A percentile compares a stretch with the other conserved stretches of the same genome.
Conservation (phyloP, 2,329 filamentous ascomycete genomes). For the Cladosporium sp. region DNA sequence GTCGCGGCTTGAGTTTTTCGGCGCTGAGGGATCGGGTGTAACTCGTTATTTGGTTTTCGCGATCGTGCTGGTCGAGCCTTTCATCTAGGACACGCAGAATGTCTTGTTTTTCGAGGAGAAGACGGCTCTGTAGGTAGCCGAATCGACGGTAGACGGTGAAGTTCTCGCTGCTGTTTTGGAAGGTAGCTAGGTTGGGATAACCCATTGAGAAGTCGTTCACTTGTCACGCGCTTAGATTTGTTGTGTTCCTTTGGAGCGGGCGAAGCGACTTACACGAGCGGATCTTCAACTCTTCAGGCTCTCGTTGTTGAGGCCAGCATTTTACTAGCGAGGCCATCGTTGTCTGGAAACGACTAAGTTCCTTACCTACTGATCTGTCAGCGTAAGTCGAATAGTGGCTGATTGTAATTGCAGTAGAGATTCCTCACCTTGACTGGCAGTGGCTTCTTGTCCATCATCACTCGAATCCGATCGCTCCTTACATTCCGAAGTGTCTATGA, state of each 20-base stretch:
- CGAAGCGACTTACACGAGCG: neutral
- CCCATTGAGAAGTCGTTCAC: conserved; percentile 19
- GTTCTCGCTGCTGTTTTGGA: conserved; percentile 36
- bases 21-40: conserved; percentile 15
- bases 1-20: neutral
- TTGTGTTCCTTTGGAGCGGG: neutral
- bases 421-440: no score
- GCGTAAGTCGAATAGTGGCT: no score
- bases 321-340: neutral
- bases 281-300: neutral
- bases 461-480: no score
- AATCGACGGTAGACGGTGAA: conserved; percentile 42
- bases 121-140: conserved; percentile 36
- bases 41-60: neutral
- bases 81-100: conserved; percentile 26
- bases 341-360: neutral
- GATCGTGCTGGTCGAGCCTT: neutral
- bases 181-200: conserved; percentile 36
- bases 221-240: neutral
- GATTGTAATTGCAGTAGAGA: no score
- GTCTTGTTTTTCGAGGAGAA: conserved; percentile 32
- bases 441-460: no score
- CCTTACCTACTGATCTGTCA: neutral
- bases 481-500: no score
- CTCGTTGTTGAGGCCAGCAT: no score